Evolutionary conservation across 352 stramenopile genomes (phyloP).

Genomic region (Halophytophthora polymorphica): DNA sequence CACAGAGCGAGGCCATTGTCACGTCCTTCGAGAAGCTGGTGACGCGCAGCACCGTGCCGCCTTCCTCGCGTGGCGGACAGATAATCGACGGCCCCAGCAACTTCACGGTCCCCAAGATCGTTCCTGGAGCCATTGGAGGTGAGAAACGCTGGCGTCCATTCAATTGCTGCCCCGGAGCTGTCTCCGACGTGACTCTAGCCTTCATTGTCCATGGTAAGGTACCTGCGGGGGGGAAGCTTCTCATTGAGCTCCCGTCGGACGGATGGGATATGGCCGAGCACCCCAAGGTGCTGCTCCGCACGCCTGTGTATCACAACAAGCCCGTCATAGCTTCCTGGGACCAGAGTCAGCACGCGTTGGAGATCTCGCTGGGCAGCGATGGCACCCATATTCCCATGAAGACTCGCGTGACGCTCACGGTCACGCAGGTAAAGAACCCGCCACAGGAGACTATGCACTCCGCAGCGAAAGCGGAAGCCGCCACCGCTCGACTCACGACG

Average conservation of each 20-base stretch:
- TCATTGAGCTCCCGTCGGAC: slow-evolving; percentile 45
- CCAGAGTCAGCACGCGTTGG: slow-evolving; percentile 46
- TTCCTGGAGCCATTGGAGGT: slow-evolving; percentile 43
- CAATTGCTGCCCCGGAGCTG: slow-evolving; percentile 40
- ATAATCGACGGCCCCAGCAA: slow-evolving; percentile 51
- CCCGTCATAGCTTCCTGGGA: slow-evolving; percentile 34
- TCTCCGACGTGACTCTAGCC: slow-evolving; percentile 56
- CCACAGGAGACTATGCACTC: slow-evolving; percentile 33
- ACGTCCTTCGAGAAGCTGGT: slow-evolving; percentile 67
- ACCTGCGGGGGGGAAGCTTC: slow-evolving; percentile 35
- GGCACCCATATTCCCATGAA: slow-evolving; percentile 25
- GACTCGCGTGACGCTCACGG: slow-evolving; percentile 34
- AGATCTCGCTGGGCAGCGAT: slow-evolving; percentile 36
- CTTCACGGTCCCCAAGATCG: slow-evolving; percentile 50
- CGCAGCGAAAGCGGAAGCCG: slow-evolving; percentile 1
- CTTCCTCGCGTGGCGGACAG: slow-evolving; percentile 58
- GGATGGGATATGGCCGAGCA: slow-evolving; percentile 61
- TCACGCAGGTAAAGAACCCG: slow-evolving; percentile 52
- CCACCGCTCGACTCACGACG: slow-evolving; percentile 44
- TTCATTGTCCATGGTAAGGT: slow-evolving; percentile 42
- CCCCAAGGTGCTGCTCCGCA: slow-evolving; percentile 40
- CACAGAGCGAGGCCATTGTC: slow-evolving; percentile 40
- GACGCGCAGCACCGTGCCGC: slow-evolving; percentile 41
- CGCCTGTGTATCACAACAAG: slow-evolving; percentile 28
- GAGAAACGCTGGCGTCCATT: slow-evolving; percentile 53